phyloP scores from a whole-genome alignment of 768 basidiomycete genomes.

The Termitomyces sp. region DNA sequence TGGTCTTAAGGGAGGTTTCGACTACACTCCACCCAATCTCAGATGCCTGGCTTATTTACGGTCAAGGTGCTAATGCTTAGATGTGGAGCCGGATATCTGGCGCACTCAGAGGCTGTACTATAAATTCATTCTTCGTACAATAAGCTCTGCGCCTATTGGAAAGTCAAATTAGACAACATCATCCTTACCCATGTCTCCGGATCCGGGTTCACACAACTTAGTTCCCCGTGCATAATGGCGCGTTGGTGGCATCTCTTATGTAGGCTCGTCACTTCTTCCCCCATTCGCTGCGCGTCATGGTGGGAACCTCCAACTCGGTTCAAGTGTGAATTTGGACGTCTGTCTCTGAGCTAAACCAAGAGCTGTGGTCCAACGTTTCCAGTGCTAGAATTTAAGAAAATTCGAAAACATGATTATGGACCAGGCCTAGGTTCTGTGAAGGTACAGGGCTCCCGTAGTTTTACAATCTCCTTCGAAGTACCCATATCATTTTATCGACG shows the following conservation, averaged over 20 bases:
- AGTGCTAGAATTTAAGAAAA: background rate
- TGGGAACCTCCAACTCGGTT: background rate
- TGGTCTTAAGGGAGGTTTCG: background rate
- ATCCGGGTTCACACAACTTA: constrained; percentile 1
- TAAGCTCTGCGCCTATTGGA: background rate
- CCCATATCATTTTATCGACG: background rate
- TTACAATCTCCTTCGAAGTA: background rate
- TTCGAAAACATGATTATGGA: background rate
- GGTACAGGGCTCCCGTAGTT: background rate
- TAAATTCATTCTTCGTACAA: background rate
- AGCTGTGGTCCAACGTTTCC: background rate
- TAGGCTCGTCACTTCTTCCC: background rate
- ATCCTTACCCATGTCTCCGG: background rate
- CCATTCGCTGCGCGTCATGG: background rate
- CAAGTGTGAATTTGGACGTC: background rate
- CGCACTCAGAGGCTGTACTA: background rate
- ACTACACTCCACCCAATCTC: background rate
- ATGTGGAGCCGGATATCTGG: background rate
- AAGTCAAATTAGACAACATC: background rate
- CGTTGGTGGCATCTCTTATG: background rate
- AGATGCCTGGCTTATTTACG: background rate
- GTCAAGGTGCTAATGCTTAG: background rate
- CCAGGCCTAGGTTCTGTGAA: background rate
- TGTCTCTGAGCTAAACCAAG: background rate
- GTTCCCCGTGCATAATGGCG: background rate